Percentiles rank a stretch among this genome's conserved stretches.
These are phyloP conservation scores for Scenedesmus sp. DNA, from an alignment of 163 green algal species.

Conservation along the genomic window DNA sequence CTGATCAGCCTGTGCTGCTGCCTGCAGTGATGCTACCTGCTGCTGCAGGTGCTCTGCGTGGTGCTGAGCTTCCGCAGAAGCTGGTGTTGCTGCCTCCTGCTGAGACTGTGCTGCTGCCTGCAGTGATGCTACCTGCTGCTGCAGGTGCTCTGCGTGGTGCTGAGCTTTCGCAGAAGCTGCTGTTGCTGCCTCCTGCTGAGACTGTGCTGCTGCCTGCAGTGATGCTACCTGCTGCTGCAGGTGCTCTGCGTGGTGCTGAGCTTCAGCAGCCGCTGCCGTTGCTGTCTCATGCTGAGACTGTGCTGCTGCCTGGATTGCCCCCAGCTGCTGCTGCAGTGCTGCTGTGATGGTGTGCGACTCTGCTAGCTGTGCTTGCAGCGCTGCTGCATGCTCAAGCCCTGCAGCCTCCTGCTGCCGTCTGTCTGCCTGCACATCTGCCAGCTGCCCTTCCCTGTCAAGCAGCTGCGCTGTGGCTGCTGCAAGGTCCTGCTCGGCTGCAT, in stretches of 20 bases:
- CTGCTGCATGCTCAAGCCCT: neutral
- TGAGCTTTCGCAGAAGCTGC: neutral
- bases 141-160: conserved; percentile 24
- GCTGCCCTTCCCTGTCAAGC: neutral
- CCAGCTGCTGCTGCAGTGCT: conserved; percentile 26
- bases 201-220: neutral
- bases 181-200: neutral
- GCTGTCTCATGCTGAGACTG: neutral
- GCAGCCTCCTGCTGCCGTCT: neutral
- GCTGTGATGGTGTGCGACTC: neutral
- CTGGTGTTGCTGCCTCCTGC: too few species aligned
- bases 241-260: neutral
- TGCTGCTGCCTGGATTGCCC: neutral
- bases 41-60: conserved; percentile 17
- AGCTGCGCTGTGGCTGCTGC: neutral
- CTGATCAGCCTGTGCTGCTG: too few species aligned
- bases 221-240: conserved; percentile 4
- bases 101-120: too few species aligned
- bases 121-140: too few species aligned
- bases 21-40: too few species aligned
- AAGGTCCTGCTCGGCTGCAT: neutral
- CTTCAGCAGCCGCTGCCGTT: neutral
- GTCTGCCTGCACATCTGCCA: neutral
- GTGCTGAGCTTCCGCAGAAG: too few species aligned
- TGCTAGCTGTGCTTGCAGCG: neutral